Evolutionary conservation across 2,329 filamentous ascomycete genomes (phyloP).

Genomic region (Fonsecaea multimorphosa): DNA sequence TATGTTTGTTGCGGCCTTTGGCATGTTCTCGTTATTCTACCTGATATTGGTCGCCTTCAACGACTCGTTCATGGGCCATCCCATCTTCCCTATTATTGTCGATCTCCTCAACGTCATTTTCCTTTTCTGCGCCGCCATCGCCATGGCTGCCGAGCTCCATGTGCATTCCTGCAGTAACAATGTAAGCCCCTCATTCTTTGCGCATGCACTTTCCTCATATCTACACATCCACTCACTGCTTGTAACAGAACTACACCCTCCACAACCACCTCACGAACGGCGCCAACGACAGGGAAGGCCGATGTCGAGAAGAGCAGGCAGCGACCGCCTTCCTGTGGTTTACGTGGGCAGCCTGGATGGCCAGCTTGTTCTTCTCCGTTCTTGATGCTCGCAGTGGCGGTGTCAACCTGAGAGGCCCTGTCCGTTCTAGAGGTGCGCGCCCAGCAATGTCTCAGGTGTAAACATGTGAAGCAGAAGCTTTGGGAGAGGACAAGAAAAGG

Average conservation of each 20-base stretch:
- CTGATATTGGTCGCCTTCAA: slow-evolving; percentile 53
- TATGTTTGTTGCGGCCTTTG: slow-evolving; percentile 57
- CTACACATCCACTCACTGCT: slow-evolving; percentile 18
- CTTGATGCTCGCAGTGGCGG: slow-evolving; percentile 45
- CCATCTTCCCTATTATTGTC: slow-evolving; percentile 51
- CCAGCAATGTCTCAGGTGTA: slow-evolving; percentile 56
- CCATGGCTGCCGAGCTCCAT: slow-evolving; percentile 54
- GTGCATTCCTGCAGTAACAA: slow-evolving; percentile 54
- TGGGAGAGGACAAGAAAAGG: slow-evolving; percentile 20
- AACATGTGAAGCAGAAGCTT: slow-evolving; percentile 29
- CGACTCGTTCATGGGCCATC: slow-evolving; percentile 49
- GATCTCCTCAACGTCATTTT: slow-evolving; percentile 58
- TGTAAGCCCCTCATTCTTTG: slow-evolving; percentile 44
- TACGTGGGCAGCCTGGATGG: slow-evolving; percentile 52
- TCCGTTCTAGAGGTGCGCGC: slow-evolving; percentile 43
- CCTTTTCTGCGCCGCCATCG: slow-evolving; percentile 56
- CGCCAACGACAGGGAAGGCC: slow-evolving; percentile 45
- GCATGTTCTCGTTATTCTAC: slow-evolving; percentile 57
- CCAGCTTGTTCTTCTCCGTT: slow-evolving; percentile 50
- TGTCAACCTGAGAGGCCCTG: slow-evolving; percentile 45
- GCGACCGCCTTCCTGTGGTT: slow-evolving; percentile 60
- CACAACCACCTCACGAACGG: slow-evolving; percentile 56
- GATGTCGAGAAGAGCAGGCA: slow-evolving; percentile 60
- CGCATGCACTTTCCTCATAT: not conserved
- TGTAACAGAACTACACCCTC: slow-evolving; percentile 47